A percentile compares a stretch with the other conserved stretches of the same genome.
Evolutionary conservation across 2,329 filamentous ascomycete species (phyloP).

Genomic region (Colletotrichum falcatum): DNA sequence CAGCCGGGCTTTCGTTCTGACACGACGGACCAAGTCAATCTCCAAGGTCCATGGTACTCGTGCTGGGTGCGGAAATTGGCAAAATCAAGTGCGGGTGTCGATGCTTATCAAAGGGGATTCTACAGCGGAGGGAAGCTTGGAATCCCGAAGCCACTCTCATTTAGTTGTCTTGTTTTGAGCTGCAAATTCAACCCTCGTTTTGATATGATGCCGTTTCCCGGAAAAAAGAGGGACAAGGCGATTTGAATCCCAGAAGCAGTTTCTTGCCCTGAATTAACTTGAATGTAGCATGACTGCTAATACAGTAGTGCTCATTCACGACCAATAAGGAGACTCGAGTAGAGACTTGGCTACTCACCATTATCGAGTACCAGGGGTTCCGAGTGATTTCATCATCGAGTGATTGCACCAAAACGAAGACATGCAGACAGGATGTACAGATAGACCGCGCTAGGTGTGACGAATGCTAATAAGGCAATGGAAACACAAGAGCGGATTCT

Average conservation of each 20-base stretch:
- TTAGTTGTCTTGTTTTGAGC: neutral
- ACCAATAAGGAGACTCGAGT: neutral
- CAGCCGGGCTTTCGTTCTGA: neutral
- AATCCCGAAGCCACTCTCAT: neutral
- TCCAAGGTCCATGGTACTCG: too few species aligned
- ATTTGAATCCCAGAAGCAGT: neutral
- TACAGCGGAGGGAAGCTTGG: neutral
- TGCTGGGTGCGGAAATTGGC: neutral
- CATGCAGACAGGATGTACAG: too few species aligned
- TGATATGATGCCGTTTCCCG: rapidly evolving
- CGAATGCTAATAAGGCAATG: too few species aligned
- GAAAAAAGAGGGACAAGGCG: rapidly evolving
- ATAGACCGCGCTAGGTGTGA: too few species aligned
- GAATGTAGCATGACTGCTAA: neutral
- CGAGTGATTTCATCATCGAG: neutral
- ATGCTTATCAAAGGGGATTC: neutral
- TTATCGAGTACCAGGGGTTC: neutral
- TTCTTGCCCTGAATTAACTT: neutral
- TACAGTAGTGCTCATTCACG: neutral
- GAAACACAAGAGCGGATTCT: too few species aligned
- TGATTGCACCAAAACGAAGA: neutral
- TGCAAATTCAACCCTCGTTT: neutral
- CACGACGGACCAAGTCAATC: too few species aligned
- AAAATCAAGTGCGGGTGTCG: too few species aligned
- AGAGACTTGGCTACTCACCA: neutral